phyloP scores from a whole-genome alignment of 768 basidiomycete genomes.

The Boletus tylopilopsis region DNA sequence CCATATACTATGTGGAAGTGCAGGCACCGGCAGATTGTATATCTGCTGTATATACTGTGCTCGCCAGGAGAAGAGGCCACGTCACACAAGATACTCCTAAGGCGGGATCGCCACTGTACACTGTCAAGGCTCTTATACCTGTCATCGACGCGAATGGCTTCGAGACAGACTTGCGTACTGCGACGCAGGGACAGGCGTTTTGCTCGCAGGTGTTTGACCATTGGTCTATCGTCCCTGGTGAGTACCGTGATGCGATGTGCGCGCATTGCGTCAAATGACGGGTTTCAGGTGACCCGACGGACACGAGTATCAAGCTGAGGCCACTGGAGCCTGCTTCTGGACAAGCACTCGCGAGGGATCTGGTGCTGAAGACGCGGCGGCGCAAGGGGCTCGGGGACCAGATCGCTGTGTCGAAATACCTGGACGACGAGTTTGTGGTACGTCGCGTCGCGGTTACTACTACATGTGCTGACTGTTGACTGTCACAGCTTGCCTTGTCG shows the following conservation, averaged over 20 bases:
- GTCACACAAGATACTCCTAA: slow-evolving; percentile 98
- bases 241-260: slow-evolving; percentile 23
- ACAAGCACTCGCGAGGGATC: slow-evolving; percentile 89
- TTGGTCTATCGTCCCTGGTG: slow-evolving; percentile 97
- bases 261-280: neutral
- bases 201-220: slow-evolving; percentile 97
- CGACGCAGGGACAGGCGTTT: slow-evolving; percentile 99
- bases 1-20: slow-evolving; percentile 99
- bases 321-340: slow-evolving; percentile 97
- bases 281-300: slow-evolving; percentile 86
- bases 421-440: slow-evolving; percentile 96
- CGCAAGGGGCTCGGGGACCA: slow-evolving; percentile 96
- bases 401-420: slow-evolving; percentile 94
- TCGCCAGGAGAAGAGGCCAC: slow-evolving; percentile 98
- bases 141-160: slow-evolving; percentile 99
- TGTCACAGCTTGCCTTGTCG: slow-evolving; percentile 83
- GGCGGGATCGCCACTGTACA: slow-evolving; percentile 96
- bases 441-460: slow-evolving; percentile 28
- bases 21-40: slow-evolving; percentile 99
- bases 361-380: slow-evolving; percentile 94
- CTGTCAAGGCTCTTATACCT: slow-evolving; percentile 96
- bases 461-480: slow-evolving; percentile 5
- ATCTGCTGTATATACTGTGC: slow-evolving; percentile 96
- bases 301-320: slow-evolving; percentile 93
- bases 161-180: slow-evolving; percentile 95